phyloP scores from a whole-genome alignment of 257 asterid genomes.

The Knoxia roxburghii region DNA sequence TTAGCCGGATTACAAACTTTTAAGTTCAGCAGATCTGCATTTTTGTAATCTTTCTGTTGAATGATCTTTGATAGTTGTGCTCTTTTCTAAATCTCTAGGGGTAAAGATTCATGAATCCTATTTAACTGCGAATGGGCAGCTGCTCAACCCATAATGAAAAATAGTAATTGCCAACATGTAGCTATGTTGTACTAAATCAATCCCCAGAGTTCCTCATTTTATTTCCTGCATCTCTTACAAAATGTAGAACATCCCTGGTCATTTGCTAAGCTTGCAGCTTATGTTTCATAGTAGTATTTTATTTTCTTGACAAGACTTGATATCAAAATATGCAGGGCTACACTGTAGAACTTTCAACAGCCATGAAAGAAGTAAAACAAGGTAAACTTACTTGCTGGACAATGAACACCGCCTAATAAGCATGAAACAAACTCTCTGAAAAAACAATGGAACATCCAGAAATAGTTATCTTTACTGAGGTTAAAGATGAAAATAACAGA shows the following conservation, averaged over 20 bases:
- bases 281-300: not conserved
- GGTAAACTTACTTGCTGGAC: slow-evolving; percentile 46
- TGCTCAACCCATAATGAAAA: no score
- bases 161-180: no score
- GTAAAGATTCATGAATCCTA: not conserved
- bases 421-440: slow-evolving; percentile 46
- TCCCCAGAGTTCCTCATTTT: no score
- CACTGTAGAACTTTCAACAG: not conserved
- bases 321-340: not conserved
- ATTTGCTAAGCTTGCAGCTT: not conserved
- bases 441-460: slow-evolving; percentile 12
- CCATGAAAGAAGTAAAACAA: not conserved
- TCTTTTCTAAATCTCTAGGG: not conserved
- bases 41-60: not conserved
- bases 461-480: slow-evolving; percentile 10
- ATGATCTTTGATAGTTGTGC: not conserved
- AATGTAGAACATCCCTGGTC: not conserved
- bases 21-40: no score
- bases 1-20: not conserved
- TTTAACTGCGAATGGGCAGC: no score
- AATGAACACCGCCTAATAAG: slow-evolving; percentile 28
- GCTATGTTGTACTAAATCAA: no score
- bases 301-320: not conserved
- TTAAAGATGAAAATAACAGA: not conserved
- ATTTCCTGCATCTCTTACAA: not conserved